Percentiles rank a stretch among this genome's conserved stretches.
phyloP scores from a whole-genome alignment of 1,284 basidiomycete genomes.

The Leccinum brunneo-olivaceum region DNA sequence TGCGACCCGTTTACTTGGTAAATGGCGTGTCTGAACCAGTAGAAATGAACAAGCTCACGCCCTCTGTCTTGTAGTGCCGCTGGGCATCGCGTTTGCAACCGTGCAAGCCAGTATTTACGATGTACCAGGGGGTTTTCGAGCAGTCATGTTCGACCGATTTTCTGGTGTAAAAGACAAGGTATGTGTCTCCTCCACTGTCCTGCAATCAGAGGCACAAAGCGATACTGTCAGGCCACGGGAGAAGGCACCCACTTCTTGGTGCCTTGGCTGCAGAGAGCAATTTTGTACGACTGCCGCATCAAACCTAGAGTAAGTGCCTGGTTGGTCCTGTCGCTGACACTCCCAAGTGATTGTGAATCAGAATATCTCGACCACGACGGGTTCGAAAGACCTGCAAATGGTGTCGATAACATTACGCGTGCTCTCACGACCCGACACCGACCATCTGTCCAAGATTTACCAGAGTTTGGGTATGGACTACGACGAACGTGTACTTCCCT shows the following conservation, averaged over 20 bases:
- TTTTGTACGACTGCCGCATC: conserved; percentile 96
- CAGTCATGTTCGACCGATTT: conserved; percentile 98
- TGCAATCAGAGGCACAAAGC: background rate
- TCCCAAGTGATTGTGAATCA: conserved; percentile 27
- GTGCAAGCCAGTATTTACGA: conserved; percentile 84
- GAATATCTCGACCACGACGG: conserved; percentile 97
- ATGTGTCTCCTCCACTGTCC: conserved; percentile 12
- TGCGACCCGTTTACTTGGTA: conserved; percentile 43
- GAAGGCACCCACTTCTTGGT: conserved; percentile 98
- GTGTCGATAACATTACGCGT: conserved; percentile 95
- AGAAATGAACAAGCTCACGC: conserved; percentile 7
- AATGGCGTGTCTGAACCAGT: conserved; percentile 6
- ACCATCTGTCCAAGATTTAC: conserved; percentile 90
- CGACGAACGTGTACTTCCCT: conserved; percentile 91
- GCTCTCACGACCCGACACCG: conserved; percentile 86
- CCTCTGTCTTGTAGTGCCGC: conserved; percentile 52
- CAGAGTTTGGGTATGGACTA: conserved; percentile 93
- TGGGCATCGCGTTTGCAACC: conserved; percentile 60
- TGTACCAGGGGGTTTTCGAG: conserved; percentile 88
- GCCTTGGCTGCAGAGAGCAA: conserved; percentile 92
- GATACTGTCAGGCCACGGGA: conserved; percentile 55
- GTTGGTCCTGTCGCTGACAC: conserved; percentile 3
- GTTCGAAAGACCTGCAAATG: conserved; percentile 97
- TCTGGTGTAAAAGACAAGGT: conserved; percentile 83
- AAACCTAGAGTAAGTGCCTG: conserved; percentile 75